Base-by-base conservation (phyloP, 1,139 yeast genomes). In the Candida frijolesensis region DNA sequence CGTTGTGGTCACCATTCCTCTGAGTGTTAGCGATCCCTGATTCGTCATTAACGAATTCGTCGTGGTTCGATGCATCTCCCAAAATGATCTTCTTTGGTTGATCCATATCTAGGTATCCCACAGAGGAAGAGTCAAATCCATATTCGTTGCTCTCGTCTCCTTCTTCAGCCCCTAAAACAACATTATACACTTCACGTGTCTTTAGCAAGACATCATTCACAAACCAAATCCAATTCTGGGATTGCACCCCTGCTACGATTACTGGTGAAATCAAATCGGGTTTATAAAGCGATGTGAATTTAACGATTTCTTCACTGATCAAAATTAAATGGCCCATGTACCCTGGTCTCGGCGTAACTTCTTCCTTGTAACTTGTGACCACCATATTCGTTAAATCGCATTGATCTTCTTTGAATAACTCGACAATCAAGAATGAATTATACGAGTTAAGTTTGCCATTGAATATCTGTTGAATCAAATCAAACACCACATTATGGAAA, bases 401-500 rank as follows among this genome's bases (percentile, higher is more conserved):
- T 33, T 63, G 58, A 7, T 65, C 65, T 1, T 58, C 52, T 44
- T 64, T 64, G 51, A 77, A 76, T 34, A 77, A 60, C 46, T 76
- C 79, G 35, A 76, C 77, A 45, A 77, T 76, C 51, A 77, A 65
- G 50, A 76, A 77, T 0, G 80, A 76, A 53, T 77, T 77, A 57
- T 75, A 77, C 3, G 80, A 75, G 53, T 76, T 76, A 51, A 77
- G 65, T 53, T 77, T 77, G 2, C 80, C 82, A 59, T 76, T 76
- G 57, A 77, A 76, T 7, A 76, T 73, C 54, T 76, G 81, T 55
- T 77, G 82, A 19, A 76, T 67, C 51, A 77, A 63, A 57, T 77
- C 82, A 63, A 77, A 77, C 6, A 77, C 80, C 19, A 77, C 81
- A 57, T 77, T 77, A 56, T 77, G 82, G 61, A 76, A 77, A 58